These are phyloP conservation scores for Ustilago trichophora DNA, from an alignment of 1,284 basidiomycete species.

Conservation along the genomic window DNA sequence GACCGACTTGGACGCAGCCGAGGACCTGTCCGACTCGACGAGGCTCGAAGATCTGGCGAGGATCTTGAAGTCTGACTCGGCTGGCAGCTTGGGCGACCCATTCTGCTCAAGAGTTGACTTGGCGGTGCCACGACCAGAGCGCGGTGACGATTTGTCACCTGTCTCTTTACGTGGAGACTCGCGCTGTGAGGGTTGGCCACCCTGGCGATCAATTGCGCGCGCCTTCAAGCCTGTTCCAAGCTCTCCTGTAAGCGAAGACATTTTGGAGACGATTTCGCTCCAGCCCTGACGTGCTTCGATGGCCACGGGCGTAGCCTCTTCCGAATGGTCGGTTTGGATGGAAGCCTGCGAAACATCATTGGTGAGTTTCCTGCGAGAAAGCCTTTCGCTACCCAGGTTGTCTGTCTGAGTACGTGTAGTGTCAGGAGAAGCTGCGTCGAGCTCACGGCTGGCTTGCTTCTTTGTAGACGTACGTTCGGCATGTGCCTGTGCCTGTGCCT, in stretches of 20 bases:
- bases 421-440: not conserved
- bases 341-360: slow-evolving; percentile 20
- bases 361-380: slow-evolving; percentile 16
- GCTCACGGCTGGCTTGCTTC: not conserved
- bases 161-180: not conserved
- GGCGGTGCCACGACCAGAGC: not conserved
- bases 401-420: not conserved
- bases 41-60: slow-evolving; percentile 32
- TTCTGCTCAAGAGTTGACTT: not conserved
- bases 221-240: slow-evolving; percentile 9
- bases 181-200: not conserved
- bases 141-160: not conserved
- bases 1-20: slow-evolving; percentile 19
- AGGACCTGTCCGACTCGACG: slow-evolving; percentile 28
- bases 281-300: slow-evolving; percentile 56
- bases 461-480: not conserved
- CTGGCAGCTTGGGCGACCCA: slow-evolving; percentile 1
- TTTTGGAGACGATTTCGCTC: slow-evolving; percentile 52
- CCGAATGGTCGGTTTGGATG: slow-evolving; percentile 22
- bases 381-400: not conserved
- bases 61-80: slow-evolving; percentile 22
- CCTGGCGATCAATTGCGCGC: slow-evolving; percentile 13
- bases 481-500: not conserved
- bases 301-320: slow-evolving; percentile 14
- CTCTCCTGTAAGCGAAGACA: slow-evolving; percentile 31